Evolutionary conservation across 495 filamentous ascomycete species (phyloP), one percentile per base, ranked within the genome.

Genomic region (Penicillium canariense): DNA sequence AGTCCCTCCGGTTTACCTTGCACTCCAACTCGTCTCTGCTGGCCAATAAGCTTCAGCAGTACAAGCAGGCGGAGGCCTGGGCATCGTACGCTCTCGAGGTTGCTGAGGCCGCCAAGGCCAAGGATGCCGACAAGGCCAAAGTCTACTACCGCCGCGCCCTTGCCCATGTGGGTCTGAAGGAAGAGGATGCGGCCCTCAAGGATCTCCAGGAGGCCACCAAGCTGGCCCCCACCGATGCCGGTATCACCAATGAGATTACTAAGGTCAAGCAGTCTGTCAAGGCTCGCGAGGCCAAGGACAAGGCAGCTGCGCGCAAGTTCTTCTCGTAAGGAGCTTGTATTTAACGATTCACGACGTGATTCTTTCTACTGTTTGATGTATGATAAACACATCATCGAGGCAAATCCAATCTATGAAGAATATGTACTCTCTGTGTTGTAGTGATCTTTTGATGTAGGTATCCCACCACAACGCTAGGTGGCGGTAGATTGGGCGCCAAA

Each of bases 281-380:
- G 43, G 88, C 84, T 47, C 82, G 87, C 61, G 77, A 82, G 56
- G 86, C 87, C 66, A 95, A 89, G 79, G 90, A 97, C 77, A 93
- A 90, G 78, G 87, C 84, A 28, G 87, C 87, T 25, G 94, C 90
- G 66, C 84, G 84, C 74, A 96, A 91, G 77, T 92, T 92, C 76
- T 97, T 97, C 64, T 66, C 80, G 15, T 85, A 54, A 70, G 44
- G 54, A 50, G 35, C 44, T 36, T 7, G 8, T 35, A 45, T 30
- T 50, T 30, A 55, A 62, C 52, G 68, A 70, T 61, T 73, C 68
- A 75, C 67, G 72, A 70, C 50, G 62, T 60, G 59, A 34, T 48
- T 30, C 52, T 35, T 20, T 22, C 17, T 35, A 14, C 53, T 36
- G 36, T 48, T 49, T 58, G 58, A 59, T 65, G 61, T 59, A 60